A percentile compares a stretch with the other conserved stretches of the same genome.
phyloP scores from a whole-genome alignment of 2,329 filamentous ascomycete genomes.

The Escovopsis sp. region DNA sequence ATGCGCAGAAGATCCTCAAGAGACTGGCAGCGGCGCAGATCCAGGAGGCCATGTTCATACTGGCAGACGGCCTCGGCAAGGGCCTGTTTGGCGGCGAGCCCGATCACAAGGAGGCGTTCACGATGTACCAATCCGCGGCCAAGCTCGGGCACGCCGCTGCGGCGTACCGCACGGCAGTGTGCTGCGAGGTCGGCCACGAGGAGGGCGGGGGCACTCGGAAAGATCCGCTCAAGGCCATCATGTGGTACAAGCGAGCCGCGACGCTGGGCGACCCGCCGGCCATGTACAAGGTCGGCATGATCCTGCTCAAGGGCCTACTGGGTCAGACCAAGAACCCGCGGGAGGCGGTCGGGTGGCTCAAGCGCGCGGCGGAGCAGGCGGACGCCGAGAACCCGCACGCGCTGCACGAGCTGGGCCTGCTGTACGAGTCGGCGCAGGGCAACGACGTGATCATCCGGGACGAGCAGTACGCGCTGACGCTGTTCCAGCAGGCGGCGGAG shows the following conservation, averaged over 20 bases:
- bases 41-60: conserved; percentile 79
- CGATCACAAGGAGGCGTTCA: conserved; percentile 86
- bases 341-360: conserved; percentile 84
- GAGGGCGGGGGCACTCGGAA: conserved; percentile 85
- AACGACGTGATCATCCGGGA: conserved; percentile 69
- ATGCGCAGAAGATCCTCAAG: conserved; percentile 84
- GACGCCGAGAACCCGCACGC: conserved; percentile 88
- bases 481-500: conserved; percentile 76
- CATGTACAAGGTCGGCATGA: conserved; percentile 98
- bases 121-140: conserved; percentile 82
- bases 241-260: conserved; percentile 94
- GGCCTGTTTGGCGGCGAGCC: conserved; percentile 64
- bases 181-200: conserved; percentile 90
- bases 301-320: conserved; percentile 82
- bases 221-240: conserved; percentile 85
- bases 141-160: conserved; percentile 76
- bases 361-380: conserved; percentile 77
- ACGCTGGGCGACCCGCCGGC: conserved; percentile 80
- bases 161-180: conserved; percentile 89
- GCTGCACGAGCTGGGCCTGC: conserved; percentile 67
- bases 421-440: conserved; percentile 48
- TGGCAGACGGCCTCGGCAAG: conserved; percentile 79
- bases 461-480: conserved; percentile 61
- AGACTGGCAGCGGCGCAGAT: conserved; percentile 64
- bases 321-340: conserved; percentile 69